These are phyloP conservation scores for Neonectria magnoliae DNA, from an alignment of 2,329 filamentous ascomycete species.

Conservation along the genomic window DNA sequence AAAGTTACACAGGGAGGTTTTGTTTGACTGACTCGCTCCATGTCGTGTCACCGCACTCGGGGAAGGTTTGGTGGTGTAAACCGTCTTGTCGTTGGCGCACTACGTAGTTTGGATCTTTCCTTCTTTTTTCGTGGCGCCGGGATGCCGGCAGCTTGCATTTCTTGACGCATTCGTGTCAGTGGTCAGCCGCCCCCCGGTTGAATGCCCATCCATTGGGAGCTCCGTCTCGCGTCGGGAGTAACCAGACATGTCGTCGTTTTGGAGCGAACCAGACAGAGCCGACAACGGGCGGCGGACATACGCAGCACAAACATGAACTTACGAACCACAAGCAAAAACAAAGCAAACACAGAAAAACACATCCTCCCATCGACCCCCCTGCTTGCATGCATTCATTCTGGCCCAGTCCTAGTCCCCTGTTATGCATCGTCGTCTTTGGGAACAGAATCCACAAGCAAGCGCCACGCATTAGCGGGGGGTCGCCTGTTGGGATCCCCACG, in stretches of 20 bases:
- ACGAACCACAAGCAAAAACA: no score
- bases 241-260: no score
- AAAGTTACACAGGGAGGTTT: neutral
- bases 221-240: no score
- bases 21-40: slow-evolving; percentile 10
- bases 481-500: slow-evolving; percentile 35
- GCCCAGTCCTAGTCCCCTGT: slow-evolving; percentile 14
- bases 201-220: no score
- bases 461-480: slow-evolving; percentile 38
- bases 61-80: slow-evolving; percentile 1
- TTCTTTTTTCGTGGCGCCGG: slow-evolving; percentile 1
- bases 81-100: neutral
- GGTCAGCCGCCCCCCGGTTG: neutral
- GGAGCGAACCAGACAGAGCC: no score
- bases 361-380: neutral
- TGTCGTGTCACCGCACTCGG: slow-evolving; percentile 14
- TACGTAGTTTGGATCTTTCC: no score
- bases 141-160: neutral
- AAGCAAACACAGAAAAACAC: neutral
- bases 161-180: neutral
- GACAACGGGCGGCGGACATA: no score
- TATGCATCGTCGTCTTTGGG: slow-evolving; percentile 26
- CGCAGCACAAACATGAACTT: no score
- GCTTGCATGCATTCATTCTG: slow-evolving; percentile 1
- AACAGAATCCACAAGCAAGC: slow-evolving; percentile 24